Base-by-base conservation (phyloP, 2,329 filamentous ascomycete genomes). In the Xylaria hypoxylon region DNA sequence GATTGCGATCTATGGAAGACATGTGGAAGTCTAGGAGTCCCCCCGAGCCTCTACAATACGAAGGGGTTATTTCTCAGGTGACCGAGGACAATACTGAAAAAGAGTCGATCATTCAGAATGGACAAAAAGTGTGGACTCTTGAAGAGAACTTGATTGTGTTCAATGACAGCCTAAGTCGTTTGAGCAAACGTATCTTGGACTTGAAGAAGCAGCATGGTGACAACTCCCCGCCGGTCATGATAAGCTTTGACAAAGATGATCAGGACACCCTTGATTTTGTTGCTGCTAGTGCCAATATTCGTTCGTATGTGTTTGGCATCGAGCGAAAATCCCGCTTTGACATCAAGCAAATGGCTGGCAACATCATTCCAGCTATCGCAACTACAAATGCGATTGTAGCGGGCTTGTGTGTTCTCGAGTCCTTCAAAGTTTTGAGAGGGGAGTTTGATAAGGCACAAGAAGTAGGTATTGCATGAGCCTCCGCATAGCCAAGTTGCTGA, bases 301-400 rank as follows among this genome's bases (percentile, higher is more conserved):
- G 96, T 50, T 96, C 95, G 0, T 84, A 88, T 26, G 86, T 97
- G n/a, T 99, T 99, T 76, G 91, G 90, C 62, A 97, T 99, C 64
- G 92, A 95, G 60, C 82, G 84, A 4, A 95, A 93, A 78, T 97
- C 94, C 24, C 93, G 96, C 65, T 99, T 98, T 76, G 94, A 98
- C 76, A 94, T 96, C 74, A 99, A 99, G 82, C 92, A 99, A 80
- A 99, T 98, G 95, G 96, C 96, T 3, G 96, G 96, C 60, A 99
- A 99, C 77, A 99, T 99, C 74, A 99, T 99, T 68, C 96, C 96
- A 1, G 96, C 96, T 1, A 99, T 99, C 76, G 96, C 96, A 5
- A 99, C 96, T 0, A 98, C 96, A 0, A 99, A 99, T 78, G 96
- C 96, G 17, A 97, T 98, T 78, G 95, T 96, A 1, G 96, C 96